These are phyloP conservation scores for Cryomyces antarcticus DNA, from an alignment of 495 filamentous ascomycete genomes.

Conservation along the genomic window DNA sequence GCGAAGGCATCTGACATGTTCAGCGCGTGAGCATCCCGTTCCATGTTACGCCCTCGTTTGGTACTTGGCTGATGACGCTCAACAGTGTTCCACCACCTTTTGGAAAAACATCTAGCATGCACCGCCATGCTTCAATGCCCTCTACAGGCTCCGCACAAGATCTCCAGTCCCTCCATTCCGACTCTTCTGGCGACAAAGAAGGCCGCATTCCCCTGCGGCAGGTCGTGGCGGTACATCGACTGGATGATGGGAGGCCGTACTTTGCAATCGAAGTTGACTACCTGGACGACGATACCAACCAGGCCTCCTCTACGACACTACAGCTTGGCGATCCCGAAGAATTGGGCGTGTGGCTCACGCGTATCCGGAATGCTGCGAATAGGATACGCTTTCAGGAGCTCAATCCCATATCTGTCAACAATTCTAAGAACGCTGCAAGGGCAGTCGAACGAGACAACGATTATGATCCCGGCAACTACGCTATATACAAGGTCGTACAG, in stretches of 20 bases:
- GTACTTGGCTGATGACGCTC: slow-evolving; percentile 21
- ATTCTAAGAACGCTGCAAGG: slow-evolving; percentile 42
- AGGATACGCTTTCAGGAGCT: slow-evolving; percentile 31
- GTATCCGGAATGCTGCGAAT: slow-evolving; percentile 40
- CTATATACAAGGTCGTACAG: slow-evolving; percentile 70
- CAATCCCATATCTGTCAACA: slow-evolving; percentile 34
- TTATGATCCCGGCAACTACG: slow-evolving; percentile 48
- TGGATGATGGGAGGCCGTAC: slow-evolving; percentile 61
- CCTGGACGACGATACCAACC: slow-evolving; percentile 49
- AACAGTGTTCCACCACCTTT: slow-evolving; percentile 26
- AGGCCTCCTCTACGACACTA: slow-evolving; percentile 40
- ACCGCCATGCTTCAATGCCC: slow-evolving; percentile 23
- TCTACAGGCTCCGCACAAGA: slow-evolving; percentile 44
- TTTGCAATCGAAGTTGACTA: slow-evolving; percentile 62
- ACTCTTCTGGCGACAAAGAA: slow-evolving; percentile 28
- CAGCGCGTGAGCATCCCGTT: slow-evolving; percentile 13
- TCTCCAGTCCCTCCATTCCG: slow-evolving; percentile 26
- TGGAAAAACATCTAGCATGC: background rate
- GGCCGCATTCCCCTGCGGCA: slow-evolving; percentile 45
- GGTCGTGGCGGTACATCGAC: slow-evolving; percentile 54
- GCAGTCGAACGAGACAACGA: slow-evolving; percentile 54
- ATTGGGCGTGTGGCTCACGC: slow-evolving; percentile 51
- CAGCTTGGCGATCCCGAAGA: slow-evolving; percentile 56
- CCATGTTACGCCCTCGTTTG: slow-evolving; percentile 17
- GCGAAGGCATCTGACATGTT: slow-evolving; percentile 49